Conservation (phyloP, 148 eudicot genomes). For the Rhododendron kiyosumense region DNA sequence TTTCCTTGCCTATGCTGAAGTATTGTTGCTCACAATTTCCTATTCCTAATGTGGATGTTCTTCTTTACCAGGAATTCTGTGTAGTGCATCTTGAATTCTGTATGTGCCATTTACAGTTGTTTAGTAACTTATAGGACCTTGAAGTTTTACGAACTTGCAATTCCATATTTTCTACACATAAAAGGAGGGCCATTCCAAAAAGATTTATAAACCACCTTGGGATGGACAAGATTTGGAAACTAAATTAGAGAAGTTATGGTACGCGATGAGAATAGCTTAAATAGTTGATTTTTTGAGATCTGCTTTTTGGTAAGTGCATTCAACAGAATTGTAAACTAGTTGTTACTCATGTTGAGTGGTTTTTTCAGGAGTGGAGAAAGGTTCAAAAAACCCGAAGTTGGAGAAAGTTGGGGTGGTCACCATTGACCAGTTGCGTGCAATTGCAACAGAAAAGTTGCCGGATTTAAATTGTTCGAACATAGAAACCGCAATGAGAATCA, state of each 20-base stretch:
- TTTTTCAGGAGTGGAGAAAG: conserved; percentile 80
- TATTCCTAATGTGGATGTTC: not conserved
- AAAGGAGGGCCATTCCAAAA: not conserved
- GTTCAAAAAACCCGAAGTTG: conserved; percentile 76
- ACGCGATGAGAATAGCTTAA: not conserved
- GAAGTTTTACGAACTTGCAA: not conserved
- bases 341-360: not conserved
- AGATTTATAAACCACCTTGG: not conserved
- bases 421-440: conserved; percentile 65
- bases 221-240: not conserved
- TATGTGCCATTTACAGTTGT: not conserved
- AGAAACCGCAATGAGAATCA: conserved; percentile 95
- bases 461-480: conserved; percentile 78
- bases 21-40: not conserved
- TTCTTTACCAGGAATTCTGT: not conserved
- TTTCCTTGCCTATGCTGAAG: not conserved
- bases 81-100: not conserved
- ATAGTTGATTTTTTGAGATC: not conserved
- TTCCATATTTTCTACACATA: not conserved
- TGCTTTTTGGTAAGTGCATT: not conserved
- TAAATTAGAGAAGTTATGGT: not conserved
- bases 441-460: conserved; percentile 86
- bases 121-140: not conserved
- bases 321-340: not conserved
- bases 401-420: conserved; percentile 87